Percentiles rank a stretch among this genome's conserved stretches.
phyloP scores from a whole-genome alignment of 768 basidiomycete species.

The Lyophyllum decastes region DNA sequence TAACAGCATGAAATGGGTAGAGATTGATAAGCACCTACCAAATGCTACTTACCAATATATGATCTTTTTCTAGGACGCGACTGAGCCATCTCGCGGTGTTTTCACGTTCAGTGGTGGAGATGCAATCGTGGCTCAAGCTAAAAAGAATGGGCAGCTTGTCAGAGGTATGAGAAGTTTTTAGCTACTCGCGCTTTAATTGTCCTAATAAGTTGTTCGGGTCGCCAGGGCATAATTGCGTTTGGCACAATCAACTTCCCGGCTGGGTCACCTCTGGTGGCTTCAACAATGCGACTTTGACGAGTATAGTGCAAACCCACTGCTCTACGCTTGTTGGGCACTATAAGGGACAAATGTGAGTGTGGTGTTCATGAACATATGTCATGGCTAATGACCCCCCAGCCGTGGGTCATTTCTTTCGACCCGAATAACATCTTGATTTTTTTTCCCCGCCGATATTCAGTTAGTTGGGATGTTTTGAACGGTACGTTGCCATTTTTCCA shows the following conservation, averaged over 20 bases:
- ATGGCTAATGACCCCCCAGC: neutral
- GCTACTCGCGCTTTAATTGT: neutral
- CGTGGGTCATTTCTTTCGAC: neutral
- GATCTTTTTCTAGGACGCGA: constrained; percentile 42
- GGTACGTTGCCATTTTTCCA: constrained; percentile 12
- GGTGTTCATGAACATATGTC: neutral
- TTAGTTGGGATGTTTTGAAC: constrained; percentile 47
- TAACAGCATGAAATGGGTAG: constrained; percentile 61
- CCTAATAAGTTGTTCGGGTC: neutral
- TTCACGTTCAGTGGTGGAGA: constrained; percentile 51
- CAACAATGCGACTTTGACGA: constrained; percentile 40
- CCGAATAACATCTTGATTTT: neutral
- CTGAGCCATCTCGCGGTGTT: constrained; percentile 46
- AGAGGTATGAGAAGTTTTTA: constrained; percentile 42
- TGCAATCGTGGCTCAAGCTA: constrained; percentile 42
- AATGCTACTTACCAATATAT: neutral
- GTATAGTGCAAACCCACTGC: constrained; percentile 50
- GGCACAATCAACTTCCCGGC: constrained; percentile 52
- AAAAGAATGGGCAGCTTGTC: constrained; percentile 46
- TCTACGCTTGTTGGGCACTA: constrained; percentile 52
- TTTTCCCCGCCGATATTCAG: constrained; percentile 28
- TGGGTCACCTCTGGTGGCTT: constrained; percentile 49
- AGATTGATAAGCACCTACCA: constrained; percentile 1
- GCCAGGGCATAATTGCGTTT: constrained; percentile 47
- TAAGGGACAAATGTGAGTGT: constrained; percentile 49